phyloP scores from a whole-genome alignment of 2,329 filamentous ascomycete genomes.

The Elsinoe australis region DNA sequence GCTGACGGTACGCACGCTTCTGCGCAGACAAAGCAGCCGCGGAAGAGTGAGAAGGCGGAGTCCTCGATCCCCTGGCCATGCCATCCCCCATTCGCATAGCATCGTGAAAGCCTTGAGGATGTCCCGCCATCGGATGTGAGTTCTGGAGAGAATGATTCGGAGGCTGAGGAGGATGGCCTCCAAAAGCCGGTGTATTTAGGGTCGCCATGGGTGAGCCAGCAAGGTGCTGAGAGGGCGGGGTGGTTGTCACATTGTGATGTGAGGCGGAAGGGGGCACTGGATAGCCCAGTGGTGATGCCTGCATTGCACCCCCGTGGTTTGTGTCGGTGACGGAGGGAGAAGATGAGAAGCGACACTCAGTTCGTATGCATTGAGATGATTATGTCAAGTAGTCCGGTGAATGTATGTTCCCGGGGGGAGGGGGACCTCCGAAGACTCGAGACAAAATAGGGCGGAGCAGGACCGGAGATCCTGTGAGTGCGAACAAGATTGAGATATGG shows the following conservation, averaged over 20 bases:
- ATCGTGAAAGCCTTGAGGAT: conserved; percentile 1
- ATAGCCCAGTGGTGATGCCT: conserved; percentile 15
- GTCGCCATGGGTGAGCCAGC: conserved; percentile 6
- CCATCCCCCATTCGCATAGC: conserved; percentile 12
- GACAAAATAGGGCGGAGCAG: no score
- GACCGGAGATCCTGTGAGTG: no score
- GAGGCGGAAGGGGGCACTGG: background rate
- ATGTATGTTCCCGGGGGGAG: no score
- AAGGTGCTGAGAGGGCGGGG: conserved; percentile 1
- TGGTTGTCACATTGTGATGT: background rate
- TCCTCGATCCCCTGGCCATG: conserved; percentile 20
- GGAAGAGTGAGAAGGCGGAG: conserved; percentile 36
- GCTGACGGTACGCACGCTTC: conserved; percentile 88
- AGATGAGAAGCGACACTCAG: background rate
- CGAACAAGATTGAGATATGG: no score
- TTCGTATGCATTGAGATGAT: background rate
- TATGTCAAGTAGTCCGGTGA: no score
- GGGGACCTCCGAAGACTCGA: no score
- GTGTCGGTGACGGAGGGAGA: background rate
- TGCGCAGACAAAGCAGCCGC: conserved; percentile 59
- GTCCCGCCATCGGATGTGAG: conserved; percentile 2
- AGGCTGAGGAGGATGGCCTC: conserved; percentile 1
- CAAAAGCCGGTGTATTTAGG: conserved; percentile 9
- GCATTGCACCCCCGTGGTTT: conserved; percentile 5
- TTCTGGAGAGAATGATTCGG: background rate